Evolutionary conservation across 2,329 filamentous ascomycete species (phyloP).

Genomic region (Cladophialophora yegresii): DNA sequence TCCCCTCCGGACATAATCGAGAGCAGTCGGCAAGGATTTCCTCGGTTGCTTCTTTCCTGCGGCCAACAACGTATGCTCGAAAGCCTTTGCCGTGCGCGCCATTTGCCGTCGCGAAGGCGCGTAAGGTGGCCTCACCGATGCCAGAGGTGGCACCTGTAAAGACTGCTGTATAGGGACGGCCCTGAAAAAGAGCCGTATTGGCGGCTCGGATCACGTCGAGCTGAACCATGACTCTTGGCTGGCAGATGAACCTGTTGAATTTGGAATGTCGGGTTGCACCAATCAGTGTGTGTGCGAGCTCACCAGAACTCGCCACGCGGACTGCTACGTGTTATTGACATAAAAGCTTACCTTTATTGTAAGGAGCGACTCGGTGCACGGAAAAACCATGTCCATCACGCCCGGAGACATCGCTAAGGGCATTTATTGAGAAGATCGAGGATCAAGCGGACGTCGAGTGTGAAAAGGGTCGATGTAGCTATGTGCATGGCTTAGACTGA

Average conservation of each 20-base stretch:
- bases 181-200: slow-evolving; percentile 15
- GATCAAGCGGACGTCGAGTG: neutral
- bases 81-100: slow-evolving; percentile 32
- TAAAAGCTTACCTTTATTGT: neutral
- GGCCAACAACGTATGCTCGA: slow-evolving; percentile 41
- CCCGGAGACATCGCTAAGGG: neutral
- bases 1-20: slow-evolving; percentile 48
- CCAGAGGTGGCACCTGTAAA: slow-evolving; percentile 26
- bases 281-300: neutral
- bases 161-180: slow-evolving; percentile 20
- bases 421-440: neutral
- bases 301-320: neutral
- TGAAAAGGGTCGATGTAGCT: neutral
- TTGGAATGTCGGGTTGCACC: neutral
- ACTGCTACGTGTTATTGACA: neutral
- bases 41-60: slow-evolving; percentile 37
- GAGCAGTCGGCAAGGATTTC: slow-evolving; percentile 42
- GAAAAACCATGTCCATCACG: neutral
- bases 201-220: slow-evolving; percentile 12
- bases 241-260: neutral
- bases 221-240: slow-evolving; percentile 5
- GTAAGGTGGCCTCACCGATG: slow-evolving; percentile 19
- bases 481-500: neutral
- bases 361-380: neutral
- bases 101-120: slow-evolving; percentile 12